A percentile compares a stretch with the other conserved stretches of the same genome.
These are phyloP conservation scores for Ploettnerulaceae sp. DNA, from an alignment of 2,329 filamentous ascomycete species.

Conservation along the genomic window DNA sequence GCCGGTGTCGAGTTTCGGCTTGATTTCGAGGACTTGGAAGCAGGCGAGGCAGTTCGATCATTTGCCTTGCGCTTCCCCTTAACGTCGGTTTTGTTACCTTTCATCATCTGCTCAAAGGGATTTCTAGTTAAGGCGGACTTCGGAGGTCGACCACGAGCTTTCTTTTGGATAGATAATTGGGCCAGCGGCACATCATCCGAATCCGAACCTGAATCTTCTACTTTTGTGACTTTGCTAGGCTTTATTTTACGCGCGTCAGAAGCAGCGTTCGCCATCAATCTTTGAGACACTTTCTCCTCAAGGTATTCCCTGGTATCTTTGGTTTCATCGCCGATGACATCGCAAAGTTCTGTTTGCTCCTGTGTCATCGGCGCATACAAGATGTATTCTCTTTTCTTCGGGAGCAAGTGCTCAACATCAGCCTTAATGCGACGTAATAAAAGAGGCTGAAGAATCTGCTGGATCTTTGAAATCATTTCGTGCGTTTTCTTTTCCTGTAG, in stretches of 20 bases:
- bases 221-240: conserved; percentile 7
- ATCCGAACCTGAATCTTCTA: conserved; percentile 28
- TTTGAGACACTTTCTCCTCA: conserved; percentile 71
- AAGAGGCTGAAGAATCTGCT: conserved; percentile 88
- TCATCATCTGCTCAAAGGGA: conserved; percentile 43
- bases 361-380: conserved; percentile 87
- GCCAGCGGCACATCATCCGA: conserved; percentile 28
- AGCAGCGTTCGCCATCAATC: conserved; percentile 51
- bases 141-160: conserved; percentile 14
- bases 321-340: conserved; percentile 53
- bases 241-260: conserved; percentile 16
- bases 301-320: conserved; percentile 68
- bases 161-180: conserved; percentile 25
- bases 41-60: conserved; percentile 38
- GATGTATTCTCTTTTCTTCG: conserved; percentile 94
- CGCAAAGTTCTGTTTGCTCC: conserved; percentile 88
- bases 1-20: conserved; percentile 71
- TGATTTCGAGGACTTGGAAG: conserved; percentile 67
- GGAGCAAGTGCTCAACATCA: conserved; percentile 86
- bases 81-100: conserved; percentile 14
- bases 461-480: conserved; percentile 79
- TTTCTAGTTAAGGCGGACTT: conserved; percentile 34
- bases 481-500: conserved; percentile 73
- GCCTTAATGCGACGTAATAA: conserved; percentile 84
- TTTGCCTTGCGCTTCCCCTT: conserved; percentile 55